These are phyloP conservation scores for Ophiostoma triangulosporum DNA, from an alignment of 2,329 filamentous ascomycete species.

Conservation along the genomic window DNA sequence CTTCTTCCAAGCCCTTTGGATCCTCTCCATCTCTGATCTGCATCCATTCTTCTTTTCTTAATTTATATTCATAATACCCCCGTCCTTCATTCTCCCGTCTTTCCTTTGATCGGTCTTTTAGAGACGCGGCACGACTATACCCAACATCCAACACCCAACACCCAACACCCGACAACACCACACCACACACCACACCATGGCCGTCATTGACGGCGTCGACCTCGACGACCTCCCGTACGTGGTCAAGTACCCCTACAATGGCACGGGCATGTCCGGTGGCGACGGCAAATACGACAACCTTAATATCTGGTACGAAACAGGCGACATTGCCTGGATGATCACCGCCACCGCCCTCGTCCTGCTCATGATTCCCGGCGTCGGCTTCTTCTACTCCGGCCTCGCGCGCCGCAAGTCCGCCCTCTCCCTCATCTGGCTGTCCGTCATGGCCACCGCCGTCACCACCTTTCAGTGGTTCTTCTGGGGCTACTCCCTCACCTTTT, in stretches of 20 bases:
- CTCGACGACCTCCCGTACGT: slow-evolving; percentile 32
- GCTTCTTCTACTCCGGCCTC: slow-evolving; percentile 88
- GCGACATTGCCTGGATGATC: slow-evolving; percentile 75
- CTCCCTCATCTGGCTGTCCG: slow-evolving; percentile 70
- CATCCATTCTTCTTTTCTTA: neutral
- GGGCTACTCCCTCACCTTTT: slow-evolving; percentile 80
- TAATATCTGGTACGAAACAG: slow-evolving; percentile 70
- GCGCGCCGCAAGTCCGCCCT: slow-evolving; percentile 81
- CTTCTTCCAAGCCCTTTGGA: neutral
- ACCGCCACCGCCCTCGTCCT: slow-evolving; percentile 69
- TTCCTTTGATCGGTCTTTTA: neutral
- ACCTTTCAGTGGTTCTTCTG: slow-evolving; percentile 95
- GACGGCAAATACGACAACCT: slow-evolving; percentile 52
- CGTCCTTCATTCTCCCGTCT: neutral
- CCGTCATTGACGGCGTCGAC: slow-evolving; percentile 25
- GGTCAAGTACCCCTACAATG: slow-evolving; percentile 46
- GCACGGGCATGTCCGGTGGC: slow-evolving; percentile 34
- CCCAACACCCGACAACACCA: neutral
- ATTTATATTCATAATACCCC: neutral
- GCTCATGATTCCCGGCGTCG: slow-evolving; percentile 87
- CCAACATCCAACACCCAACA: neutral
- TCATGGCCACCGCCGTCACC: slow-evolving; percentile 67
- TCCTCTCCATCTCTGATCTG: no score
- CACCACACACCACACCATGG: slow-evolving; percentile 16
- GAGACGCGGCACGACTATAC: neutral